phyloP scores from a whole-genome alignment of 1,284 basidiomycete genomes.

The Ustilago nuda region DNA sequence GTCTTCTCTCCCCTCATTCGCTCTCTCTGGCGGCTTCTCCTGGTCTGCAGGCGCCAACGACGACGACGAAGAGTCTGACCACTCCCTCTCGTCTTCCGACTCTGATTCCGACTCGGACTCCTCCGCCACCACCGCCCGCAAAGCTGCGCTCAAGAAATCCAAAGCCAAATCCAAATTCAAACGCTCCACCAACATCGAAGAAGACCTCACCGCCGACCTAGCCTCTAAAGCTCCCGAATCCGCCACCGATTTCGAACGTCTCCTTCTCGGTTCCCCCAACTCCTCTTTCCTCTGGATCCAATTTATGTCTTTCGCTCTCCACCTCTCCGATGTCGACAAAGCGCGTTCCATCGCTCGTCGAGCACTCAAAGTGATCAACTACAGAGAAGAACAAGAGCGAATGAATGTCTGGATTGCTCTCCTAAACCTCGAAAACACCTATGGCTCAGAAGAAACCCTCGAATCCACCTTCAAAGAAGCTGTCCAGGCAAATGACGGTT shows the following conservation, averaged over 20 bases:
- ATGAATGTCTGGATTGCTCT: slow-evolving; percentile 98
- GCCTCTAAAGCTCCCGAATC: slow-evolving; percentile 78
- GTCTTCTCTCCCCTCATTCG: slow-evolving; percentile 65
- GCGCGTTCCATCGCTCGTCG: slow-evolving; percentile 87
- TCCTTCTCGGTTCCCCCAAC: slow-evolving; percentile 93
- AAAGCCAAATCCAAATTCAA: slow-evolving; percentile 35
- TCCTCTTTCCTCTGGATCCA: slow-evolving; percentile 99
- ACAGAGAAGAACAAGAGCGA: slow-evolving; percentile 95
- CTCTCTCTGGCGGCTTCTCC: slow-evolving; percentile 72
- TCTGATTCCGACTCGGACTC: slow-evolving; percentile 73
- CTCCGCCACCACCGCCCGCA: slow-evolving; percentile 62
- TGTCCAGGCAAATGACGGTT: slow-evolving; percentile 87
- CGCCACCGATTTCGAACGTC: slow-evolving; percentile 91
- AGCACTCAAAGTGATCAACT: slow-evolving; percentile 87
- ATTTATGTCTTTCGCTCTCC: slow-evolving; percentile 98
- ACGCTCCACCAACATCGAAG: slow-evolving; percentile 37
- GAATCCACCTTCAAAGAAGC: slow-evolving; percentile 90
- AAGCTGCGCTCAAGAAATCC: slow-evolving; percentile 40
- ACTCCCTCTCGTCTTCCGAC: slow-evolving; percentile 23
- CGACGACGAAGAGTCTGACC: slow-evolving; percentile 26
- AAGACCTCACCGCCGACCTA: slow-evolving; percentile 65
- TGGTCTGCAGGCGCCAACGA: slow-evolving; percentile 71
- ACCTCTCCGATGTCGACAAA: slow-evolving; percentile 93
- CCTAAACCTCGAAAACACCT: slow-evolving; percentile 93
- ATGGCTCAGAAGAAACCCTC: slow-evolving; percentile 80